Conservation (phyloP, 768 basidiomycete genomes). For the Termitomyces sp. region DNA sequence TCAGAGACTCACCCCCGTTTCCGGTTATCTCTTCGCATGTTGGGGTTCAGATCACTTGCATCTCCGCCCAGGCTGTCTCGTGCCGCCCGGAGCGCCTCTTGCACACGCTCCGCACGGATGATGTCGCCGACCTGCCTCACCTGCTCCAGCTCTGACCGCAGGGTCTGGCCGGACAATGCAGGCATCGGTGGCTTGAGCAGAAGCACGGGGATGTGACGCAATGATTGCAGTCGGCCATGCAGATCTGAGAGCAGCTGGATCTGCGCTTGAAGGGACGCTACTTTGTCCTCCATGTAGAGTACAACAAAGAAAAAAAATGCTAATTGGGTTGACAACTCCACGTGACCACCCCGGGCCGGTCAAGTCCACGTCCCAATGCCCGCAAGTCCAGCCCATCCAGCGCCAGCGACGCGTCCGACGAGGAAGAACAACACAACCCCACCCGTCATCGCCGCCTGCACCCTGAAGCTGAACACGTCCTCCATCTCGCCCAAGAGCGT, state of each 20-base stretch:
- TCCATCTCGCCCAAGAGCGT: conserved; percentile 9
- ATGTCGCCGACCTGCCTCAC: conserved; percentile 42
- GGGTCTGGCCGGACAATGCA: conserved; percentile 19
- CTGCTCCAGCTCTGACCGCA: conserved; percentile 37
- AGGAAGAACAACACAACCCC: conserved; percentile 31
- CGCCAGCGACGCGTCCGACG: conserved; percentile 22
- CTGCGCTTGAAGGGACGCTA: conserved; percentile 28
- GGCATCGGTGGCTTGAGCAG: conserved; percentile 35
- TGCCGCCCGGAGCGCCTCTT: conserved; percentile 53
- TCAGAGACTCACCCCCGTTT: conserved; percentile 48
- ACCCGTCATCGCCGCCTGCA: conserved; percentile 11
- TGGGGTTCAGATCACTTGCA: conserved; percentile 38
- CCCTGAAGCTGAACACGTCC: conserved; percentile 22
- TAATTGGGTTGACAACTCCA: neutral
- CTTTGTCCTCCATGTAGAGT: conserved; percentile 12
- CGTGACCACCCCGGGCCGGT: conserved; percentile 5
- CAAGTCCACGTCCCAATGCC: conserved; percentile 31
- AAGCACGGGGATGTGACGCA: conserved; percentile 40
- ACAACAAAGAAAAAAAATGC: neutral
- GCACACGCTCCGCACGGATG: conserved; percentile 45
- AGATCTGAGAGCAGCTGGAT: conserved; percentile 44
- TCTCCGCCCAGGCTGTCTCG: conserved; percentile 51
- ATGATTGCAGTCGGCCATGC: conserved; percentile 33
- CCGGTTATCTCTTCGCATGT: conserved; percentile 41
- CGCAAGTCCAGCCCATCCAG: conserved; percentile 30